Base-by-base conservation (phyloP, 352 stramenopile genomes). In the Phytophthora pistaciae region DNA sequence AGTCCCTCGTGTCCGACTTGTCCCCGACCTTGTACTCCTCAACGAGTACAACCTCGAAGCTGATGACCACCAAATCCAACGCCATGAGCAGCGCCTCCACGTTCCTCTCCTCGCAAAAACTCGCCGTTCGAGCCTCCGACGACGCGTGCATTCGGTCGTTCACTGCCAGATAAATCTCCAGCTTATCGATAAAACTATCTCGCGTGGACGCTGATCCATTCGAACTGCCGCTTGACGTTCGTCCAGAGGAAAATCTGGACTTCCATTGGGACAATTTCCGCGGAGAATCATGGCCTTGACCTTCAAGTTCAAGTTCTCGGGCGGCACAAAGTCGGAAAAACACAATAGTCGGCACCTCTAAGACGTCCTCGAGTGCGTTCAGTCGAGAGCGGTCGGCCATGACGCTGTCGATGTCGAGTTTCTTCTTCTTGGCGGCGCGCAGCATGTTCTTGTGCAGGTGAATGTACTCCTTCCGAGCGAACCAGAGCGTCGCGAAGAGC, bases 311-410 rank as follows among this genome's bases (percentile, higher is more conserved):
- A 8, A 87, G 60, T 58, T 96, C 89, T 68, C 87, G 75, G 0
- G 72, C 68, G 0, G 87, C 86, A 60, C 89, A 96, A 13, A 90
- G 40, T 1, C 89, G 74, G 38, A 94, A 96, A 60, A 96, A 96
- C 1, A 94, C 87, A 62, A 96, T 91, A 1, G 85, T 92, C 0
- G 92, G 79, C 1, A 94, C 87, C 57, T 91, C 80, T 33, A 96
- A 59, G 18, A 79, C 77, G 31, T 94, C 88, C 68, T 96, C 89
- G 6, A 96, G 69, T 16, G 87, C 74, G 3, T 87, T 83, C 16
- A 93, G 62, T 5, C 77, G 79, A 42, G 72, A 72, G 2, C 77
- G 84, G 29, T 92, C 79, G 2, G 68, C 65, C 11, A 91, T 56
- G 0, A 91, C 56, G n/a, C 66, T 69, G 10, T 94, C 87, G 2